Base-by-base conservation (phyloP, 2,329 filamentous ascomycete genomes). In the Aspergillus sp. region DNA sequence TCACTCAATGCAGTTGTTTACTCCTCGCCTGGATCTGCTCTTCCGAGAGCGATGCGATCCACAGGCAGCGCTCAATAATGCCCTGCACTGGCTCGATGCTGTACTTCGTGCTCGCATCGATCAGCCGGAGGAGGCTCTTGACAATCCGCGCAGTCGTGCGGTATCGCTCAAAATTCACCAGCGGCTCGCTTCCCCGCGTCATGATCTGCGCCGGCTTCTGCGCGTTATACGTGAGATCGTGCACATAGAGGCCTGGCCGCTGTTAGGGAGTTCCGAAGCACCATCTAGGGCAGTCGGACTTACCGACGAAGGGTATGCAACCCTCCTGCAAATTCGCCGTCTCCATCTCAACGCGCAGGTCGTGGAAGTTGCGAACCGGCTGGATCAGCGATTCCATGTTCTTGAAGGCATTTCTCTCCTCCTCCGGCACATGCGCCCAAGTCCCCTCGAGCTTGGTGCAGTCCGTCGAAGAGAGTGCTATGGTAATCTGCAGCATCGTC, bases 141-240 rank as follows among this genome's bases (percentile, higher is more conserved):
- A 80, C 74, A 35, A 80, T 79, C 12, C 66, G 65, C 15, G 76
- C 76, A 6, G 74, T 68, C n/a, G 73, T 78, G 40, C 77, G 74
- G 47, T 78, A 75, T 32, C 76, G 67, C 54, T 80, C 76, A 41
- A 80, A 80, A 48, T 80, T 80, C 35, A 80, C 66, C 33, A 80
- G 59, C n/a, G 69, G 61, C 45, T 77, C 74, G 15, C 64, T 59
- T 4, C 55, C 51, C 10, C 45, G 58, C 10, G 58, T 63, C 8
- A 64, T 60, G 26, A 79, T 66, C 42, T 73, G 69, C 2, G 73
- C 67, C 1, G 76, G 75, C 47, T 80, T 80, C 53, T 80, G 75
- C 0, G 75, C 70, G 49, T 80, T 80, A 58, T 78, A 79, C 30
- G 76, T 78, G 34, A 80, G 62, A 48, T 80, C 76, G 42, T 78